A percentile compares a stretch with the other conserved stretches of the same genome.
Evolutionary conservation across 73 alveolate genomes (phyloP).

Genomic region (Durusdinium trenchii): DNA sequence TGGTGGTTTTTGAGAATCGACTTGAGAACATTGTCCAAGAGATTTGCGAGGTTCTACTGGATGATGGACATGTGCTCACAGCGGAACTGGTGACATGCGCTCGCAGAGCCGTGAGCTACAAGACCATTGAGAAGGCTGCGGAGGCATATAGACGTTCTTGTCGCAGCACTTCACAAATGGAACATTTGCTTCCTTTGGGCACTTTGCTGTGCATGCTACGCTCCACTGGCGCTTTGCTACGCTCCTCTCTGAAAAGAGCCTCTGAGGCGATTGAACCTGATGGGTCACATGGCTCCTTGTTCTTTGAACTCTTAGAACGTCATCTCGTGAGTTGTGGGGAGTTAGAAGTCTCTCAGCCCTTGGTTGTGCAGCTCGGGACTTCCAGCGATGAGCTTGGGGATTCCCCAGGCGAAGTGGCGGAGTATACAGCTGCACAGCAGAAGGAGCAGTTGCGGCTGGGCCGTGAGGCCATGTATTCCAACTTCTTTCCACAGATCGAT

Average conservation of each 20-base stretch:
- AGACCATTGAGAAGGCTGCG: conserved; percentile 68
- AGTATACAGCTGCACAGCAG: conserved; percentile 10
- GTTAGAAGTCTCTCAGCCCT: not conserved
- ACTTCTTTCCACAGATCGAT: conserved; percentile 70
- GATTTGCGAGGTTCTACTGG: conserved; percentile 22
- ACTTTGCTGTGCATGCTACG: conserved; percentile 10
- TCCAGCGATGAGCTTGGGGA: not conserved
- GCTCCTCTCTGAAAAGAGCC: conserved; percentile 18
- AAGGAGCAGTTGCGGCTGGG: conserved; percentile 67
- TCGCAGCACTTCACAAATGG: conserved; percentile 46
- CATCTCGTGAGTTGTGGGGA: conserved; percentile 6
- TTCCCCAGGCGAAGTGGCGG: too few species aligned
- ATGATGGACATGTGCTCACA: not conserved
- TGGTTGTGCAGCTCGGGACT: conserved; percentile 33
- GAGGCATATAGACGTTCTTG: conserved; percentile 10
- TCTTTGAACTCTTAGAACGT: conserved; percentile 33
- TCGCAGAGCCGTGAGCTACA: conserved; percentile 19
- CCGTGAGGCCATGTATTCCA: conserved; percentile 78
- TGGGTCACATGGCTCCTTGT: not conserved
- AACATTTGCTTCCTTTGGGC: conserved; percentile 39
- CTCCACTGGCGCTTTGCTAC: conserved; percentile 36
- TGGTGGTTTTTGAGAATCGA: not conserved
- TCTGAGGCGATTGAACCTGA: conserved; percentile 14
- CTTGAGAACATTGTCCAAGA: conserved; percentile 13
- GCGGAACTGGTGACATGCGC: conserved; percentile 12